Evolutionary conservation across 768 basidiomycete genomes (phyloP).

Genomic region (Auriculariales sp.): DNA sequence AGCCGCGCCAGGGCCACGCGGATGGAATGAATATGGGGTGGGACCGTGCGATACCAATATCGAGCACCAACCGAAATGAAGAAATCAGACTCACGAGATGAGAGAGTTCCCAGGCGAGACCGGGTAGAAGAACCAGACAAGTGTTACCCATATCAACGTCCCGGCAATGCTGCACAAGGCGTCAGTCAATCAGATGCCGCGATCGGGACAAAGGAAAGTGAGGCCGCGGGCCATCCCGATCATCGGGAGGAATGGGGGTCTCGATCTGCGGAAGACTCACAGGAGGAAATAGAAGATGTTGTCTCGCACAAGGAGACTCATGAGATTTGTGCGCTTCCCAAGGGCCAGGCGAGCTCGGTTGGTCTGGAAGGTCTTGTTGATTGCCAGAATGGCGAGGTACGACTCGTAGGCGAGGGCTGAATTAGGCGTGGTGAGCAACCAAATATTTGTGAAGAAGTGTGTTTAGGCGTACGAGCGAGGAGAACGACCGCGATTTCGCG

Average conservation of each 20-base stretch:
- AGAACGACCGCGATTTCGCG: neutral
- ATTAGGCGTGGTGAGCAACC: neutral
- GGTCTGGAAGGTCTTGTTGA: neutral
- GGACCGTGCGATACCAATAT: neutral
- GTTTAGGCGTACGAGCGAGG: neutral
- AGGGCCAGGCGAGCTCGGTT: neutral
- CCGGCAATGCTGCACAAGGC: neutral
- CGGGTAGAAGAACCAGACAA: neutral
- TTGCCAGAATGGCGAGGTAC: neutral
- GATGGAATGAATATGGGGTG: too few species aligned
- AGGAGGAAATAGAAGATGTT: conserved; percentile 1
- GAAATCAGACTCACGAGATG: neutral
- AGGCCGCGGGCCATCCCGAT: neutral
- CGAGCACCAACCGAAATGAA: neutral
- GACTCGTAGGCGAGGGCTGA: neutral
- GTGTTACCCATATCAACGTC: neutral
- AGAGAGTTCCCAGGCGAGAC: neutral
- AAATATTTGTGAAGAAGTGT: neutral
- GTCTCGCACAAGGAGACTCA: neutral
- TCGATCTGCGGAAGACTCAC: neutral
- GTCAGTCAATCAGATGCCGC: too few species aligned
- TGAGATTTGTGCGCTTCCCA: neutral
- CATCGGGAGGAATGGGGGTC: neutral
- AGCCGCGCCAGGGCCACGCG: too few species aligned
- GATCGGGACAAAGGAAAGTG: neutral